Base-by-base conservation (phyloP, 352 stramenopile species). In the Phytophthora uliginosa region DNA sequence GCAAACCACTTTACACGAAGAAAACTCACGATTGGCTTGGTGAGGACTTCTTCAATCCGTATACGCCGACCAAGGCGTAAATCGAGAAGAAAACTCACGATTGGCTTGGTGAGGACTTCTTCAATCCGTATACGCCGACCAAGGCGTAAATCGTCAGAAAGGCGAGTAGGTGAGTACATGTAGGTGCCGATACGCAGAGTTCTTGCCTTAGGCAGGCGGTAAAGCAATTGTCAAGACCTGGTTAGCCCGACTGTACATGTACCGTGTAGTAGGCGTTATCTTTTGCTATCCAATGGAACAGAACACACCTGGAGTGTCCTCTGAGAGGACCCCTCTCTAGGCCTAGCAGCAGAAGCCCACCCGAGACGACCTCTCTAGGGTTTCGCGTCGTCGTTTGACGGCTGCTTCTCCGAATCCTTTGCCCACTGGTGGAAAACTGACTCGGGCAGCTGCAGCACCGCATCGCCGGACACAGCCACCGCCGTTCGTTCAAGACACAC, bases 401-500 rank as follows among this genome's bases (percentile, higher is more conserved):
- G 38, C 26, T 71, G 63, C 24, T 77, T 74, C 58, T 76, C 58
- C 33, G 59, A 34, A 63, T 63, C 65, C 31, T 68, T 45, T 18
- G 58, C 81, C 88, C 88, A 95, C 69, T 89, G 76, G 33, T 91
- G 78, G 53, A 90, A 93, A 13, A 90, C 77, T 6, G 82, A 92
- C 77, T 91, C 81, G 9, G 88, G 78, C 22, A 95, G 70, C 52
- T 92, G 82, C 60, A 95, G 55, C 59, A 92, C 81, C 1, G 88
- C 88, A 47, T 94, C 86, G 0, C 88, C 88, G 4, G 88, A 92
- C 28, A 91, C 85, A 26, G 88, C 86, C 51, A 94, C 76, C 1
- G 87, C 82, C 26, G 86, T 93, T 31, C 77, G 80, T 65, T 95
- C 86, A 20, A 93, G 79, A 54, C 78, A 87, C n/a, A 89, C 86